Percentiles rank a stretch among this genome's conserved stretches.
These are phyloP conservation scores for Mycena sp. DNA, from an alignment of 1,284 basidiomycete species.

Conservation along the genomic window DNA sequence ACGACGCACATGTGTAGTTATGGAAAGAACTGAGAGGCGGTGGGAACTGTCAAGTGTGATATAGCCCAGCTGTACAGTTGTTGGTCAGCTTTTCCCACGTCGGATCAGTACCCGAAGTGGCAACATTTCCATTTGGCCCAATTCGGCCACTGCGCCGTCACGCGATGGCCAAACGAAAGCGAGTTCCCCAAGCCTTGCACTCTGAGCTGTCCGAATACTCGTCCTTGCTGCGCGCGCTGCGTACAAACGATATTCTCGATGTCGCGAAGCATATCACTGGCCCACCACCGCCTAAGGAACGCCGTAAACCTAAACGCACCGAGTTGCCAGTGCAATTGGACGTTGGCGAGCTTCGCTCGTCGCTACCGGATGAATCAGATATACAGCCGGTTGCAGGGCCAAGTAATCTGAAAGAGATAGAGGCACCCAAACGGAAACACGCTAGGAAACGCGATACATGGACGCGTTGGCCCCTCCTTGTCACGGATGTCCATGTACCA, in stretches of 20 bases:
- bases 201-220: slow-evolving; percentile 71
- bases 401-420: too few relatives aligned
- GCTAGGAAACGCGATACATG: slow-evolving; percentile 53
- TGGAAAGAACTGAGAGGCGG: too few relatives aligned
- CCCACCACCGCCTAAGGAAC: slow-evolving; percentile 22
- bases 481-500: slow-evolving; percentile 63
- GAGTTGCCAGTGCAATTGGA: background rate
- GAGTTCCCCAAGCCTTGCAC: slow-evolving; percentile 60
- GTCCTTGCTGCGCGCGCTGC: slow-evolving; percentile 66
- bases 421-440: too few relatives aligned
- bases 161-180: slow-evolving; percentile 40
- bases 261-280: slow-evolving; percentile 56
- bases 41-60: too few relatives aligned
- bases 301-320: background rate
- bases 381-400: background rate
- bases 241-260: slow-evolving; percentile 62
- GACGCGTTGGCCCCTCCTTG: slow-evolving; percentile 74
- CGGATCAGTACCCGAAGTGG: too few relatives aligned
- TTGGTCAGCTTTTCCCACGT: too few relatives aligned
- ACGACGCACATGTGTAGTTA: background rate
- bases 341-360: background rate
- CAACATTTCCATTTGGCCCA: too few relatives aligned
- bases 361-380: background rate
- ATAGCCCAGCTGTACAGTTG: too few relatives aligned
- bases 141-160: too few relatives aligned